Base-by-base conservation (phyloP, 2,329 filamentous ascomycete genomes). In the Talaromyces sp. region DNA sequence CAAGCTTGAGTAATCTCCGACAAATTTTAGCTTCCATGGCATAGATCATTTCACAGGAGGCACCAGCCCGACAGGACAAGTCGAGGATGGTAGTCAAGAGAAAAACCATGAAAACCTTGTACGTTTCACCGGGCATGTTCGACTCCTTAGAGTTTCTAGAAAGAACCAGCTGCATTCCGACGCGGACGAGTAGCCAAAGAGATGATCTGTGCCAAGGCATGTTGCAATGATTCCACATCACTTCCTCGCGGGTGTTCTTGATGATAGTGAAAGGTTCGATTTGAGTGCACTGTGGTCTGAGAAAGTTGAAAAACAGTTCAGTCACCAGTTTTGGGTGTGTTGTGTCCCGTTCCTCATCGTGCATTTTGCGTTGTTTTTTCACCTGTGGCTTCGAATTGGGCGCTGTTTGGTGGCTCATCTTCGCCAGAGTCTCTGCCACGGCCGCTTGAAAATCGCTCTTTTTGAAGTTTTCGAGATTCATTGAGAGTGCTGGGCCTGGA, bases 161-260 rank as follows among this genome's bases (percentile, higher is more conserved):
- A 9, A 71, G 49, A 8, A 60, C 60, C 17, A 73, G 68, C 57
- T 86, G 83, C 2, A 85, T 63, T 0, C 75, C 68, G 0, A 85
- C 82, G 0, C 84, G 81, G 2, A 87, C 59, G 0, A 86, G 71
- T 0, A 87, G 72, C 84, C 84, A 88, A 0, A 82, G 62, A 0
- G 84, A 73, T 13, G 83, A 85, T 52, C 81, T 70, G 11, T 78
- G 72, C 84, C 84, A 86, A 0, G 80, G 81, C 0, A 58, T 49
- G 0, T 62, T 63, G 15, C 62, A 61, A 59, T 70, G 54, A 2
- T 65, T 62, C 73, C 76, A 85, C 10, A 82, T 60, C 0, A 85
- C 77, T 15, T 87, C 84, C 44, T 87, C 83, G 1, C 82, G 79
- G 0, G 81, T 82, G 32, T 81, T 73, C 62, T 87, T 87, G 51